A percentile compares a stretch with the other conserved stretches of the same genome.
phyloP scores from a whole-genome alignment of 2,329 filamentous ascomycete species.

The Arthrobotrys sinensis region DNA sequence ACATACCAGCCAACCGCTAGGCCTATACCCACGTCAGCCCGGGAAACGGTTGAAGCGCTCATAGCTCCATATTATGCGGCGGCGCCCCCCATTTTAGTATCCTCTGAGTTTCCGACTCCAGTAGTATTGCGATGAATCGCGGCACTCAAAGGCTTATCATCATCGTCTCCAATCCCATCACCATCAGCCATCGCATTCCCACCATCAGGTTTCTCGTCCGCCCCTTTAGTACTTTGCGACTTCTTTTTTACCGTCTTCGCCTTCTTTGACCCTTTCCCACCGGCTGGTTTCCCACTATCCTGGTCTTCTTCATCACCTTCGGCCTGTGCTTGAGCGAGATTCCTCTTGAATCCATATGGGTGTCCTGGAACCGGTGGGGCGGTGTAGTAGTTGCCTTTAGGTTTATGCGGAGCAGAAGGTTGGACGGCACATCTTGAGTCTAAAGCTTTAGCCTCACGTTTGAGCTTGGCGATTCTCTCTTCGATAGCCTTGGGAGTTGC shows the following conservation, averaged over 20 bases:
- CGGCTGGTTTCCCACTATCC: constrained; percentile 3
- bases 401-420: constrained; percentile 49
- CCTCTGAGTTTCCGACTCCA: constrained; percentile 4
- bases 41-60: background rate
- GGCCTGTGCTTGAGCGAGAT: constrained; percentile 13
- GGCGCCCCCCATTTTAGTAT: background rate
- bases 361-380: constrained; percentile 47
- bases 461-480: constrained; percentile 65
- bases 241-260: constrained; percentile 27
- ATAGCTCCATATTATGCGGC: background rate
- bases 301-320: constrained; percentile 33
- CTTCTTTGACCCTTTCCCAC: constrained; percentile 24
- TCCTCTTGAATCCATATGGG: constrained; percentile 42
- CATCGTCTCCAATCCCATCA: constrained; percentile 4
- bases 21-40: background rate
- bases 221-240: background rate
- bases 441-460: constrained; percentile 64
- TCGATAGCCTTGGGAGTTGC: constrained; percentile 65
- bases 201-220: constrained; percentile 20
- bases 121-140: background rate
- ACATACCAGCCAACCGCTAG: background rate
- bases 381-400: constrained; percentile 56
- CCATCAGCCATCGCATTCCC: constrained; percentile 14
- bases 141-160: constrained; percentile 22
- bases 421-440: constrained; percentile 57